Base-by-base conservation (phyloP, 2,329 filamentous ascomycete species). In the Ophiostoma himal-ulmi region DNA sequence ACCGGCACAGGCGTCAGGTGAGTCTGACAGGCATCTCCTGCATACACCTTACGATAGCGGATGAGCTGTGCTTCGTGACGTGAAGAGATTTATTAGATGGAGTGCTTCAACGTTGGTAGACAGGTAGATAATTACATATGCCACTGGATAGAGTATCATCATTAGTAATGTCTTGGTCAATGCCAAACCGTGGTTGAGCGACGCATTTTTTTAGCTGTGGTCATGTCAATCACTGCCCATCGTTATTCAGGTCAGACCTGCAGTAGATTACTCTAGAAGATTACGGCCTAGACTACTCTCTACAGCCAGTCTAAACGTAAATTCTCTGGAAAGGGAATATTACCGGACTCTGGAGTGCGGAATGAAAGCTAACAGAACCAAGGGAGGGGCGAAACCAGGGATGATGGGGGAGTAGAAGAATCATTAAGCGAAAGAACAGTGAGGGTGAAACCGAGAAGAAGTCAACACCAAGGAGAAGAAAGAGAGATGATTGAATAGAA, bases 171-270 rank as follows among this genome's bases (percentile, higher is more conserved):
- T 10, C 10, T 3, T 39, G 8, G 8, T 13, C 10, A 39, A 39
- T 39, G 37, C 37, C 37, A 39, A 39, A n/a, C 44, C 52, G 52
- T 54, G 52, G 52, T 54, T 54, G 52, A 10, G 52, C 7, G 8
- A 10, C n/a, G n/a, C 52, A 54, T 22, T 54, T 30, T 30, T 30
- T 26, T 26, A 7, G 52, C 8, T 22, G 7, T 17, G n/a, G 1
- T 8, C n/a, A 54, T 54, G 52, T 22, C 52, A 7, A 54, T 26
- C 52, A 54, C 52, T 22, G n/a, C 11, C 52, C 52, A 54, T 54
- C n/a, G n/a, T n/a, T 26, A 54, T 54, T 54, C 52, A 20, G 52
- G 52, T 54, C 52, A 54, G 52, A 54, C 52, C 22, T 54, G 52
- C 52, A n/a, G n/a, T 7, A 54, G 44, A 48, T 48, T 48, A 48